Evolutionary conservation across 805 yeast species (phyloP).

Genomic region (Millerozyma miso): DNA sequence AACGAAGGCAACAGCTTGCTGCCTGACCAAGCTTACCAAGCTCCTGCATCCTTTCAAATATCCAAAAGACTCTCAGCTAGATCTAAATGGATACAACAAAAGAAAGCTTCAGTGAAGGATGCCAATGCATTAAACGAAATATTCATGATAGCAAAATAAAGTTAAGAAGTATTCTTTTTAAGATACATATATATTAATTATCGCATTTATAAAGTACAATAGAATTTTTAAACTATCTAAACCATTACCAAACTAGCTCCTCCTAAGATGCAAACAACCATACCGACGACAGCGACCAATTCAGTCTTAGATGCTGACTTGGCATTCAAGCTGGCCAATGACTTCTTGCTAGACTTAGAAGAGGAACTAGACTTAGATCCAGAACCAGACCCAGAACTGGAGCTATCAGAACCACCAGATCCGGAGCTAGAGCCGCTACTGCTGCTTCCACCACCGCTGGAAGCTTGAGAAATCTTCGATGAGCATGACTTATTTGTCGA

Average conservation of each 20-base stretch:
- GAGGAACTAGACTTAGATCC: slow-evolving; percentile 18
- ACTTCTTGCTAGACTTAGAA: slow-evolving; percentile 19
- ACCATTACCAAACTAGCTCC: slow-evolving; percentile 19
- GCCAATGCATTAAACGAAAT: slow-evolving; percentile 86
- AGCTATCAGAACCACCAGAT: slow-evolving; percentile 17
- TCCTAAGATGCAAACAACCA: slow-evolving; percentile 37
- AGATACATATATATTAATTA: slow-evolving; percentile 8
- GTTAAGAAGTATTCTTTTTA: not conserved
- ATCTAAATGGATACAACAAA: slow-evolving; percentile 83
- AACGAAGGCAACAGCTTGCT: slow-evolving; percentile 2
- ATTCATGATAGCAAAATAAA: slow-evolving; percentile 68
- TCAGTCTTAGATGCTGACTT: slow-evolving; percentile 25
- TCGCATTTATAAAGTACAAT: slow-evolving; percentile 14
- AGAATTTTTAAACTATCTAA: not conserved
- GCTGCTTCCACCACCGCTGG: slow-evolving; percentile 10
- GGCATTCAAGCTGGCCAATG: slow-evolving; percentile 16
- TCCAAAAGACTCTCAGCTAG: slow-evolving; percentile 55
- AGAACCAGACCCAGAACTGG: slow-evolving; percentile 16
- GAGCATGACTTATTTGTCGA: slow-evolving; percentile 29
- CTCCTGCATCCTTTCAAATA: slow-evolving; percentile 13
- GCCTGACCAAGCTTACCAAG: not conserved
- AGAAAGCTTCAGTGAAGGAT: slow-evolving; percentile 89
- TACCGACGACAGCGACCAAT: slow-evolving; percentile 24
- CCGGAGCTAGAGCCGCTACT: slow-evolving; percentile 16
- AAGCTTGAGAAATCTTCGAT: slow-evolving; percentile 16